These are phyloP conservation scores for Geotrichum aggregatum DNA, from an alignment of 1,139 yeast genomes.

Conservation along the genomic window DNA sequence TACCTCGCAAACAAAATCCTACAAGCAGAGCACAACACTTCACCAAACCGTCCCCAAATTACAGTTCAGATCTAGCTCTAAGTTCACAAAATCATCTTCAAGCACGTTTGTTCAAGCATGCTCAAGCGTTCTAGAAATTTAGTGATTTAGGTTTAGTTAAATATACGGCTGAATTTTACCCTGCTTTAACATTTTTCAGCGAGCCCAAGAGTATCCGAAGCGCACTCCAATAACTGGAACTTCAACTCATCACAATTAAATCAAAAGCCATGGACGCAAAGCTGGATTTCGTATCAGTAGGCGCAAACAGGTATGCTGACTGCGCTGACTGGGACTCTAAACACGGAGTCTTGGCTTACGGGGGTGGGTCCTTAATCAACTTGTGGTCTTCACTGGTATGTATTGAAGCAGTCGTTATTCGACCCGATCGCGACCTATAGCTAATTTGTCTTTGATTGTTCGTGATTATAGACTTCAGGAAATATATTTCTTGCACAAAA, in stretches of 20 bases:
- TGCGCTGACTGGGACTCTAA: constrained; percentile 54
- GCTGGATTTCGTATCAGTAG: constrained; percentile 61
- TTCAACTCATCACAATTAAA: neutral
- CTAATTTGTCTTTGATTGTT: neutral
- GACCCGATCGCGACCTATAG: neutral
- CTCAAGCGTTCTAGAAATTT: too few species aligned
- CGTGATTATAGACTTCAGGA: constrained; percentile 14
- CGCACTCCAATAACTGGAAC: neutral
- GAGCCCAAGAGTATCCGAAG: neutral
- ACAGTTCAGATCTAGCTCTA: too few species aligned
- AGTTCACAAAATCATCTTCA: too few species aligned
- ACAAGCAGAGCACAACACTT: too few species aligned
- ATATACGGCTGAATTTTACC: constrained; percentile 3
- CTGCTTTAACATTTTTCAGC: neutral
- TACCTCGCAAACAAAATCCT: too few species aligned
- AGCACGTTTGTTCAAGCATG: too few species aligned
- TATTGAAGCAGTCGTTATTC: too few species aligned
- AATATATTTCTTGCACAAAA: constrained; percentile 30
- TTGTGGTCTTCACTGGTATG: constrained; percentile 59
- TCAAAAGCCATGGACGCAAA: constrained; percentile 1
- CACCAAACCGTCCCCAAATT: too few species aligned
- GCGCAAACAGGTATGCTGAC: constrained; percentile 72
- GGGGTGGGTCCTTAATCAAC: constrained; percentile 70
- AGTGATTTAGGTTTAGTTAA: neutral
- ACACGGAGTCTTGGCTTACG: constrained; percentile 58